A percentile compares a stretch with the other conserved stretches of the same genome.
Evolutionary conservation across 1,139 yeast genomes (phyloP).

Genomic region (Protomyces lactucae-debilis): DNA sequence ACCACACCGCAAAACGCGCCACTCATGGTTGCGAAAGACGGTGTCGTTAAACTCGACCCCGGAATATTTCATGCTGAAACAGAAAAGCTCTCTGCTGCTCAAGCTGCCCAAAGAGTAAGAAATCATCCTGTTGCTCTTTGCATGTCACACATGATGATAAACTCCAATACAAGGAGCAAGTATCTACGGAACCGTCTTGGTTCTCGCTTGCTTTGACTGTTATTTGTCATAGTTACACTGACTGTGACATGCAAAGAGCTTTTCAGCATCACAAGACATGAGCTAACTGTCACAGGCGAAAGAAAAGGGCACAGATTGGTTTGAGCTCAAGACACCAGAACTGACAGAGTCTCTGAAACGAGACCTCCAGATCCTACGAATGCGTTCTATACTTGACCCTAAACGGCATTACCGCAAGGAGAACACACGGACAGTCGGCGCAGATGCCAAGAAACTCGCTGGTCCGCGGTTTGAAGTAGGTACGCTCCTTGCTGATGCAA

Average conservation of each 20-base stretch:
- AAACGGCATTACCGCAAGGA: constrained; percentile 75
- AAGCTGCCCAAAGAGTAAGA: constrained; percentile 12
- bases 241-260: constrained; percentile 8
- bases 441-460: constrained; percentile 52
- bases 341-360: constrained; percentile 68
- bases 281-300: constrained; percentile 20
- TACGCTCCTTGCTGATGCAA: constrained; percentile 73
- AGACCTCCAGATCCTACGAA: constrained; percentile 71
- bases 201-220: constrained; percentile 27
- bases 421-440: constrained; percentile 47
- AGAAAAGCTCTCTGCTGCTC: constrained; percentile 8
- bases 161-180: constrained; percentile 28
- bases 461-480: constrained; percentile 64
- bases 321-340: constrained; percentile 74
- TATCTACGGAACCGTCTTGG: constrained; percentile 30
- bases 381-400: constrained; percentile 89
- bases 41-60: constrained; percentile 29
- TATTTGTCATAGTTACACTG: constrained; percentile 37
- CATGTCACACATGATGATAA: constrained; percentile 31
- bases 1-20: constrained; percentile 32
- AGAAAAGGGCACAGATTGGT: constrained; percentile 61
- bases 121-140: neutral
- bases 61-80: constrained; percentile 19
- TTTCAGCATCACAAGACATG: neutral
- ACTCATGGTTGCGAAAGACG: constrained; percentile 21